These are phyloP conservation scores for Beta vulgaris DNA, from an alignment of 148 eudicot genomes.

Conservation along the genomic window DNA sequence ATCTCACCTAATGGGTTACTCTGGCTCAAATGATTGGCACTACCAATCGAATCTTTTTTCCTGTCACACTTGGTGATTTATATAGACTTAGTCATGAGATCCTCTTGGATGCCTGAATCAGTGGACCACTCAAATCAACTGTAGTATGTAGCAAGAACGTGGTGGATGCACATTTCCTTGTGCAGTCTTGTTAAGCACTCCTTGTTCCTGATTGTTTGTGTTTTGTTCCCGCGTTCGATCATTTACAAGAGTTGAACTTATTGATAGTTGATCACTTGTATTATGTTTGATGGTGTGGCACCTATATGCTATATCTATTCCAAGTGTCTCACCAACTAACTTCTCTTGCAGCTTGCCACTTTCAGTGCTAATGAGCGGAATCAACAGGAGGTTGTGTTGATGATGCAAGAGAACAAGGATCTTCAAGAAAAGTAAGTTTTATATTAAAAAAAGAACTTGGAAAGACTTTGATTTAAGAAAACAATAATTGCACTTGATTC, in stretches of 20 bases:
- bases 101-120: background rate
- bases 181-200: background rate
- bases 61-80: too few relatives aligned
- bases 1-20: background rate
- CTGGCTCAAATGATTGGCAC: too few relatives aligned
- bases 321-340: background rate
- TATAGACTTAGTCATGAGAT: background rate
- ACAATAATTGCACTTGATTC: too few relatives aligned
- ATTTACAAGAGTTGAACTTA: background rate
- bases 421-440: slow-evolving; percentile 57
- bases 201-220: background rate
- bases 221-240: background rate
- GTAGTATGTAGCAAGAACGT: background rate
- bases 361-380: slow-evolving; percentile 21
- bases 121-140: background rate
- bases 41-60: too few relatives aligned
- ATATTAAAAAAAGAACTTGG: background rate
- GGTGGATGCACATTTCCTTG: background rate
- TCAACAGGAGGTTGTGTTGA: slow-evolving; percentile 28
- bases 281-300: background rate
- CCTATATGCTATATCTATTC: background rate
- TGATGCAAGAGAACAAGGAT: slow-evolving; percentile 47
- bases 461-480: too few relatives aligned
- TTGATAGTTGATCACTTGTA: background rate
- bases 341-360: slow-evolving; percentile 36